Conservation (phyloP, 2,329 filamentous ascomycete species). For the Fusarium chuoi region DNA sequence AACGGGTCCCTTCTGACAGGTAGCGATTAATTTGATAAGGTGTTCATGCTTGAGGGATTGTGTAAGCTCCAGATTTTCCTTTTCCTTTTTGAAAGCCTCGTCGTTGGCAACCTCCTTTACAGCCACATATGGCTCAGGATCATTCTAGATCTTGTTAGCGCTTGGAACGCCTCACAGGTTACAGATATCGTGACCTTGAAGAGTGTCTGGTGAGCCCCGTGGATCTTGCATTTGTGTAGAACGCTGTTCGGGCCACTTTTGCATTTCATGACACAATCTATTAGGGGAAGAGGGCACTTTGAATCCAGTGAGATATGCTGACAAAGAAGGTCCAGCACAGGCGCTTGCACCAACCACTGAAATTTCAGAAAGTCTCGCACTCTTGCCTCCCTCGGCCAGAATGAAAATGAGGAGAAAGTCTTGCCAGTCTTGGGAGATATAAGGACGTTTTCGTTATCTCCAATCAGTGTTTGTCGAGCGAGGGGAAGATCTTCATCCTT, state of each 20-base stretch:
- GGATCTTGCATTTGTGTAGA: constrained; percentile 11
- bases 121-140: neutral
- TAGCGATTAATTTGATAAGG: constrained; percentile 15
- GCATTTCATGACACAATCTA: neutral
- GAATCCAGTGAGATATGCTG: neutral
- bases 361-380: constrained; percentile 9
- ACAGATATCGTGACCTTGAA: neutral
- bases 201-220: neutral
- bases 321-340: constrained; percentile 3
- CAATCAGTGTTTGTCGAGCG: neutral
- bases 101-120: constrained; percentile 11
- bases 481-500: constrained; percentile 26
- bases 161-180: accelerated
- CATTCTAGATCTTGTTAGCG: neutral
- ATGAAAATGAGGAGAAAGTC: neutral
- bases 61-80: neutral
- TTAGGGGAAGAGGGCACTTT: constrained; percentile 5
- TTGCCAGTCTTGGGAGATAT: neutral
- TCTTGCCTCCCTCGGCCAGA: neutral
- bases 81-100: constrained; percentile 9
- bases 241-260: neutral
- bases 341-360: constrained; percentile 30
- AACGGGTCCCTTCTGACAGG: constrained; percentile 1
- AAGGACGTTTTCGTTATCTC: neutral
- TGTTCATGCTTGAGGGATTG: constrained; percentile 12